Evolutionary conservation across 306 rosid genomes (phyloP), one percentile per base, ranked within the genome.

Genomic region (Canavalia ensiformis): DNA sequence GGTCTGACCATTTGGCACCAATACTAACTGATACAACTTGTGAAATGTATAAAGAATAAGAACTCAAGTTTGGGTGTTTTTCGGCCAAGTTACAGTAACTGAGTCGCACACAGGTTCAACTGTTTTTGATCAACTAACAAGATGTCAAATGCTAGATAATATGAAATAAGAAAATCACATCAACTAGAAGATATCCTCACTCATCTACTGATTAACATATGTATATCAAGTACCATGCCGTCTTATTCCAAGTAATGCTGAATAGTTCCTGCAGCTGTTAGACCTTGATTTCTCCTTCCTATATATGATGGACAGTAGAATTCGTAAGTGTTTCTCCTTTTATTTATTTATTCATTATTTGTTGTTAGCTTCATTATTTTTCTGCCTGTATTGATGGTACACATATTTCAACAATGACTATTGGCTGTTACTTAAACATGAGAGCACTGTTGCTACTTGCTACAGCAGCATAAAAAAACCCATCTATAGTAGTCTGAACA

Each of bases 331-430:
- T 72, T 71, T 60, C 45, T 10, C 41, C 37, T 60, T 79, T 46
- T 35, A 12, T 47, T 65, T 18, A 41, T 51, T 37, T 8, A 55
- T 78, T 68, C 31, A 58, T 70, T 50, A 52, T 78, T 67, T 70
- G 37, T 63, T 81, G 41, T 63, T 81, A 42, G 18, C 52, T 2
- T 3, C 5, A 6, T 63, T 52, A 29, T 62, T 34, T 63, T 55
- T 8, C 45, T 68, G 42, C 74, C 41, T 54, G 65, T 39, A 52
- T 39, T 64, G 76, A 56, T 56, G 76, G 76, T 56, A 42, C 41
- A 57, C 74, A 68, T 68, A 7, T 62, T 49, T 52, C 5, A 51
- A 52, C 34, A 51, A 7, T 35, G 68, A 4, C 68, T 62, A 35
- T 33, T 62, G 28, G 28, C 68, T 34, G 45, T 62, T 62, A 11